Evolutionary conservation across 331 rosid species (phyloP).

Genomic region (Quercus tomentella): DNA sequence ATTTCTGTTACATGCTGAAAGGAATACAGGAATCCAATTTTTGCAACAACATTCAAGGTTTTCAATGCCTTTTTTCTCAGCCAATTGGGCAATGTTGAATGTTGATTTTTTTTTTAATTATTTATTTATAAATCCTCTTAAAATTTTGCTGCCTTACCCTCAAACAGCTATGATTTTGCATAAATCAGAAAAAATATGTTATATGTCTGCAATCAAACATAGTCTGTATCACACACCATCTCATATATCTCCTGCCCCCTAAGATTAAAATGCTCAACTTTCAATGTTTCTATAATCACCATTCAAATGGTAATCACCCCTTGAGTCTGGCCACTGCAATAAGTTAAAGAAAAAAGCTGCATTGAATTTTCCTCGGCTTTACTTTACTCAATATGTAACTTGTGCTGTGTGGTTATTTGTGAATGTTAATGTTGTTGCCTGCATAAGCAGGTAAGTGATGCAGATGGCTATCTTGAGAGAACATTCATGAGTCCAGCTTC

Average conservation of each 20-base stretch:
- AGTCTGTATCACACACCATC: not conserved
- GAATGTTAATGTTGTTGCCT: conserved; percentile 19
- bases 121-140: not conserved
- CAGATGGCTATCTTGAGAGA: conserved; percentile 74
- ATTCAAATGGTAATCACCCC: not conserved
- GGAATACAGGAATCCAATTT: not conserved
- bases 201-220: not conserved
- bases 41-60: not conserved
- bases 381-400: not conserved
- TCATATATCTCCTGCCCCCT: not conserved
- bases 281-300: not conserved
- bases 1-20: not conserved
- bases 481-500: conserved; percentile 91
- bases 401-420: not conserved
- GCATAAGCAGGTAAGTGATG: conserved; percentile 73
- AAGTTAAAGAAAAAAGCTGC: not conserved
- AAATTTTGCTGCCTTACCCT: not conserved
- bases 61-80: not conserved
- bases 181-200: not conserved
- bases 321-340: not conserved
- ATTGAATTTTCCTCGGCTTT: not conserved
- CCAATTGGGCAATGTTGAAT: not conserved
- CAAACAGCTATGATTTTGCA: not conserved
- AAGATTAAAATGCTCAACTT: not conserved
- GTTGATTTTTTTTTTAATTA: not conserved